These are phyloP conservation scores for Crotalaria pallida DNA, from an alignment of 306 rosid species.

Conservation along the genomic window DNA sequence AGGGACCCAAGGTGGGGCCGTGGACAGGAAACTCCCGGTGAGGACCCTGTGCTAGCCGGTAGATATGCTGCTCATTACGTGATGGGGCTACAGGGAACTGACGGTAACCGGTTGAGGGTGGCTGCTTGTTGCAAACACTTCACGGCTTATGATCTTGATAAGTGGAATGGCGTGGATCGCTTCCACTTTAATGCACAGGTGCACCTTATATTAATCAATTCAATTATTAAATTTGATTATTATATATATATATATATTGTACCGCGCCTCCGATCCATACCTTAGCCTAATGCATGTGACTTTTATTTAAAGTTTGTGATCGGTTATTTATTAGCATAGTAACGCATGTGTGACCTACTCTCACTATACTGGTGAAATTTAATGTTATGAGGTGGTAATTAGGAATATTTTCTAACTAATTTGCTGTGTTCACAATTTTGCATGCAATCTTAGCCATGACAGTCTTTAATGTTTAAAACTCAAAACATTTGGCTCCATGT, in stretches of 20 bases:
- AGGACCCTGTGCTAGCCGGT: constrained; percentile 79
- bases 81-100: constrained; percentile 70
- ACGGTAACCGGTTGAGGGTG: constrained; percentile 60
- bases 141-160: constrained; percentile 81
- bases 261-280: not conserved
- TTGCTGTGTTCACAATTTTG: too few species aligned
- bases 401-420: too few species aligned
- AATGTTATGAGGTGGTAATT: too few species aligned
- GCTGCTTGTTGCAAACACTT: constrained; percentile 95
- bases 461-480: too few species aligned
- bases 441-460: too few species aligned
- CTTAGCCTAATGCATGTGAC: constrained; percentile 1
- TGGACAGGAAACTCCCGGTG: constrained; percentile 98
- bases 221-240: not conserved
- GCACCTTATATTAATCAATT: not conserved
- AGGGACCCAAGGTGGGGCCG: constrained; percentile 98
- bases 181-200: constrained; percentile 94
- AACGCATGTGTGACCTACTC: not conserved
- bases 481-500: too few species aligned
- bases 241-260: not conserved
- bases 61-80: constrained; percentile 70
- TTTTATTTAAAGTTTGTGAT: not conserved
- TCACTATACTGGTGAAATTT: not conserved
- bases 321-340: not conserved
- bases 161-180: constrained; percentile 88